phyloP scores from a whole-genome alignment of 352 stramenopile genomes.

The Lagenidium sp. region DNA sequence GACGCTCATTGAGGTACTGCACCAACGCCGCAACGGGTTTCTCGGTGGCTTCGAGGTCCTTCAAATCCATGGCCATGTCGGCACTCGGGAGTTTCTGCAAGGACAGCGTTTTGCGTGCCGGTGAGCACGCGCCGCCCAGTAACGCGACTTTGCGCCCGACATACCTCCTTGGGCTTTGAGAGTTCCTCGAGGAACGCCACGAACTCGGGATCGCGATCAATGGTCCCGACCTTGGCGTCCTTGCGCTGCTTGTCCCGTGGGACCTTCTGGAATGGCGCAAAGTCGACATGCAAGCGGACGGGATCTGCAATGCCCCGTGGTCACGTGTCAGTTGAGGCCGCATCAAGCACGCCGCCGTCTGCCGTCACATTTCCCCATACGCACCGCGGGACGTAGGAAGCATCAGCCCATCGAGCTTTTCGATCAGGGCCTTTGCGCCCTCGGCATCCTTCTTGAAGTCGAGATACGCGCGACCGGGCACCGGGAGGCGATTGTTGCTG shows the following conservation, averaged over 20 bases:
- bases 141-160: too few species aligned
- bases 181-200: conserved; percentile 68
- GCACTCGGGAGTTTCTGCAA: conserved; percentile 63
- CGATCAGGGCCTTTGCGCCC: conserved; percentile 34
- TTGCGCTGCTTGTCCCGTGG: conserved; percentile 72
- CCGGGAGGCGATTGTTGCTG: conserved; percentile 41
- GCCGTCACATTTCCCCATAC: too few species aligned
- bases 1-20: conserved; percentile 78
- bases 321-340: too few species aligned
- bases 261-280: conserved; percentile 76
- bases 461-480: conserved; percentile 50
- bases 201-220: conserved; percentile 66
- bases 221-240: conserved; percentile 64
- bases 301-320: not conserved
- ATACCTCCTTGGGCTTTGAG: conserved; percentile 51
- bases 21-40: conserved; percentile 70
- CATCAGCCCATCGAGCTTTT: conserved; percentile 24
- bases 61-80: conserved; percentile 38
- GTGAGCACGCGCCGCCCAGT: too few species aligned
- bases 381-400: not conserved
- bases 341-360: too few species aligned
- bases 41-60: conserved; percentile 39
- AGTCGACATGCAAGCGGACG: conserved; percentile 40
- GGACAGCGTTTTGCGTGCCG: too few species aligned
- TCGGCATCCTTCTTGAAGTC: conserved; percentile 65